Evolutionary conservation across 106 monocot species (phyloP).

Genomic region (Amphibolis antarctica): DNA sequence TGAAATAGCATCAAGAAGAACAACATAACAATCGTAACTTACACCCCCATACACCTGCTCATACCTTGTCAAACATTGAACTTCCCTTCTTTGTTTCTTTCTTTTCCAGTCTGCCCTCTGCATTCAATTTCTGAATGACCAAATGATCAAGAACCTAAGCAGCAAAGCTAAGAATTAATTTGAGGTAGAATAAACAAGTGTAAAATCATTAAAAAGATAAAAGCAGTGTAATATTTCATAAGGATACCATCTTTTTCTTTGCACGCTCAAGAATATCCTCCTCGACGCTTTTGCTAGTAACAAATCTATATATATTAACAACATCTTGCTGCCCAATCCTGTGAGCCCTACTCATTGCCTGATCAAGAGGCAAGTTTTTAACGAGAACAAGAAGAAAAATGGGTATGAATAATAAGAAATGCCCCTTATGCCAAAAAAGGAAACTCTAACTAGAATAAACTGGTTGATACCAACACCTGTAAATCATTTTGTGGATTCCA

Average conservation of each 20-base stretch:
- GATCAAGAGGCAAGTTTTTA: constrained; percentile 1
- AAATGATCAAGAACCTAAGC: constrained; percentile 92
- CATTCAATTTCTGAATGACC: constrained; percentile 98
- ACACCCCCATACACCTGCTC: too few relatives aligned
- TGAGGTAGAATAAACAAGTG: not conserved
- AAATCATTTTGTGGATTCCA: constrained; percentile 99
- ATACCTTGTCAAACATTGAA: constrained; percentile 97
- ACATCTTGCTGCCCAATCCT: constrained; percentile 98
- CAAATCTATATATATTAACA: constrained; percentile 96
- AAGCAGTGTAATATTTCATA: not conserved
- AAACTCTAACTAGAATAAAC: not conserved
- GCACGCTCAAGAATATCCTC: constrained; percentile 99
- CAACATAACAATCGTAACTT: not conserved
- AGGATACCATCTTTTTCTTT: constrained; percentile 93
- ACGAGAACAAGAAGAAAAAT: not conserved
- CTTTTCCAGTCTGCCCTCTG: constrained; percentile 95
- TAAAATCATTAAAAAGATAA: constrained; percentile 1
- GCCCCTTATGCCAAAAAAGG: not conserved
- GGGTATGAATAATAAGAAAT: not conserved
- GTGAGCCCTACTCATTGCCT: constrained; percentile 99
- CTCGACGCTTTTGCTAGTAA: constrained; percentile 97
- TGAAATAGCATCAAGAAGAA: not conserved
- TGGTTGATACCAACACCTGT: constrained; percentile 38
- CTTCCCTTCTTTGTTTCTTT: constrained; percentile 91
- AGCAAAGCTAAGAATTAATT: not conserved